Evolutionary conservation across 78 protist genomes (phyloP), one percentile per base, ranked within the genome.

Genomic region (Dictyostelium citrinum): DNA sequence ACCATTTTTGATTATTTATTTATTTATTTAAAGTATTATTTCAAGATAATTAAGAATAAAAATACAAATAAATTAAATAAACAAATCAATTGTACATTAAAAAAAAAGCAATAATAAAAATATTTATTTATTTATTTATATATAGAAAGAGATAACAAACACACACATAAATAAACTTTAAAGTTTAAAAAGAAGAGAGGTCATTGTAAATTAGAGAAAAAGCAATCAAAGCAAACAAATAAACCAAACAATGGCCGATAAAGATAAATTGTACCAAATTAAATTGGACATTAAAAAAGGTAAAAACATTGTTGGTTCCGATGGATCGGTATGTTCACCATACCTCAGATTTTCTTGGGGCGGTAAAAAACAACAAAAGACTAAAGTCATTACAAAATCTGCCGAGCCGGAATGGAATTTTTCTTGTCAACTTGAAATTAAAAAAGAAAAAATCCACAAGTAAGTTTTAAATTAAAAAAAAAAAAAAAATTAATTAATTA

Each of bases 391-490:
- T 1, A 46, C 93, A 7, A 88, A 88, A 24, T 78, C 84, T 22
- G 29, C 55, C 11, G 93, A 88, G 29, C 93, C 93, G 45, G 93
- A 88, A 78, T 88, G 93, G 93, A 79, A 67, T n/a, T 83, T 61
- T 41, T 6, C 45, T 17, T 31, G 61, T 11, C 35, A 14, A 68
- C 80, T 88, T 39, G 93, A 88, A 76, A 67, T 88, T n/a, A 88
- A 88, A 78, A 37, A 83, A 33, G 93, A 88, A 11, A 88, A 88
- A 77, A 67, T 49, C 85, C 92, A 49, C 79, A 75, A 35, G 92
- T 86, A 85, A 77, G 83, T 85, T 24, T 46, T 49, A 39, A 39
- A 39, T 5, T 2, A 39, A 39, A 39, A 39, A 39, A 39, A 39
- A 39, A 39, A 39, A 39, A 39, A 39, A 39, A 39, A 39, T 5